phyloP scores from a whole-genome alignment of 1,284 basidiomycete species.

The Ustilago shanxiensis region DNA sequence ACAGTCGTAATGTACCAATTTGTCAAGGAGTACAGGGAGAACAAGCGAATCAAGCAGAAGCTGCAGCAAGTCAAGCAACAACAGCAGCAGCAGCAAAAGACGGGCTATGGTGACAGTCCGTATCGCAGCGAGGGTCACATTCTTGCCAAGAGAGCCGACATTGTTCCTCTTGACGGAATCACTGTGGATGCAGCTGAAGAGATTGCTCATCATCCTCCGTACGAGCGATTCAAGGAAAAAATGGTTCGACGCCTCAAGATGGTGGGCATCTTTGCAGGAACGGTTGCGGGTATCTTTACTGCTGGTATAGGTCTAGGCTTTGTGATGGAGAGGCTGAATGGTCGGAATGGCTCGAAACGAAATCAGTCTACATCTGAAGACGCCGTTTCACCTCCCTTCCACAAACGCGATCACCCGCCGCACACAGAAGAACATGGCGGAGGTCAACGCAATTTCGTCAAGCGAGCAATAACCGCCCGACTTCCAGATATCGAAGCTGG shows the following conservation, averaged over 20 bases:
- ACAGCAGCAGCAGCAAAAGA: not conserved
- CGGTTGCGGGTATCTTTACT: fast-evolving
- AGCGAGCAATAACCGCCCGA: not conserved
- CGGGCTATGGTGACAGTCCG: not conserved
- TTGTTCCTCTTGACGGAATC: not conserved
- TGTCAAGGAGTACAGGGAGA: conserved; percentile 2
- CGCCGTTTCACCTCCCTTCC: not conserved
- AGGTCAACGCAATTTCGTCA: not conserved
- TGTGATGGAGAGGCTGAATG: not conserved
- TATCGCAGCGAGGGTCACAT: not conserved
- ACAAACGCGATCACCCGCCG: not conserved
- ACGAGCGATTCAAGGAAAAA: not conserved
- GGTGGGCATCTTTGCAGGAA: not conserved
- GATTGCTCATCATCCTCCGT: not conserved
- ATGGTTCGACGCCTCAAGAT: not conserved
- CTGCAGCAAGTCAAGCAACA: not conserved
- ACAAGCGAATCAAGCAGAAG: not conserved
- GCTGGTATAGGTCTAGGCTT: not conserved
- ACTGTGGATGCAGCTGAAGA: not conserved
- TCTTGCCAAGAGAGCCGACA: conserved; percentile 6
- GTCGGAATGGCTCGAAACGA: not conserved
- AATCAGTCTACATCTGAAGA: not conserved
- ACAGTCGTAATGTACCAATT: not conserved
- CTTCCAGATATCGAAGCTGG: not conserved
- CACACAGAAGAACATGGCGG: not conserved